Percentiles rank a stretch among this genome's conserved stretches.
phyloP scores from a whole-genome alignment of 805 yeast genomes.

The Ogataea pini region DNA sequence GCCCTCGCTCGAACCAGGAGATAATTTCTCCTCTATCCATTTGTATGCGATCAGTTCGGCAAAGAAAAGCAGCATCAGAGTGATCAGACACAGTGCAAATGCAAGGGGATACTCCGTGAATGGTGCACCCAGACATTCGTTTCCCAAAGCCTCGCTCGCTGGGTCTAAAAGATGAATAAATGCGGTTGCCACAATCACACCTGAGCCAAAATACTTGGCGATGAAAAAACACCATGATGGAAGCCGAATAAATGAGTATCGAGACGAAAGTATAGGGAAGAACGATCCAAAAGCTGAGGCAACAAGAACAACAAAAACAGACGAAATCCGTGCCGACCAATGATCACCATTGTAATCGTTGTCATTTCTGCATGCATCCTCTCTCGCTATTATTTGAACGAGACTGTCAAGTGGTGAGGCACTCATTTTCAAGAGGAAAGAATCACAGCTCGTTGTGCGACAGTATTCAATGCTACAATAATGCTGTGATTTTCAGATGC shows the following conservation, averaged over 20 bases:
- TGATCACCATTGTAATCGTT: conserved; percentile 35
- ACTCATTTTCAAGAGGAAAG: background rate
- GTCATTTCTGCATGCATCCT: conserved; percentile 23
- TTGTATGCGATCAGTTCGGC: conserved; percentile 52
- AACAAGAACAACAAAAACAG: conserved; percentile 61
- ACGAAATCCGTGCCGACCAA: conserved; percentile 50
- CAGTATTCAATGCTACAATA: background rate
- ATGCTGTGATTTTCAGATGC: background rate
- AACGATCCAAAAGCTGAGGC: conserved; percentile 61
- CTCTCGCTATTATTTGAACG: conserved; percentile 12
- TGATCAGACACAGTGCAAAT: conserved; percentile 52
- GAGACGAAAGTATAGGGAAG: conserved; percentile 63
- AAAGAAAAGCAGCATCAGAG: conserved; percentile 53
- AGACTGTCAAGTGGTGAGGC: conserved; percentile 5
- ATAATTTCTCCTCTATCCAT: conserved; percentile 39
- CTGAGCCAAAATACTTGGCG: conserved; percentile 79
- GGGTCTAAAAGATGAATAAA: conserved; percentile 74
- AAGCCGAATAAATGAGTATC: conserved; percentile 55
- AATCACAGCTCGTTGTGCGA: background rate
- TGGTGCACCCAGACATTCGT: conserved; percentile 63
- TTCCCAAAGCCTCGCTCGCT: conserved; percentile 57
- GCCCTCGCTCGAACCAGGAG: conserved; percentile 18
- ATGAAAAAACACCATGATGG: conserved; percentile 66
- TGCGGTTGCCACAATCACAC: conserved; percentile 81
- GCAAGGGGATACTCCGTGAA: conserved; percentile 56